Conservation (phyloP, 2,329 filamentous ascomycete species). For the Rutstroemia sp. region DNA sequence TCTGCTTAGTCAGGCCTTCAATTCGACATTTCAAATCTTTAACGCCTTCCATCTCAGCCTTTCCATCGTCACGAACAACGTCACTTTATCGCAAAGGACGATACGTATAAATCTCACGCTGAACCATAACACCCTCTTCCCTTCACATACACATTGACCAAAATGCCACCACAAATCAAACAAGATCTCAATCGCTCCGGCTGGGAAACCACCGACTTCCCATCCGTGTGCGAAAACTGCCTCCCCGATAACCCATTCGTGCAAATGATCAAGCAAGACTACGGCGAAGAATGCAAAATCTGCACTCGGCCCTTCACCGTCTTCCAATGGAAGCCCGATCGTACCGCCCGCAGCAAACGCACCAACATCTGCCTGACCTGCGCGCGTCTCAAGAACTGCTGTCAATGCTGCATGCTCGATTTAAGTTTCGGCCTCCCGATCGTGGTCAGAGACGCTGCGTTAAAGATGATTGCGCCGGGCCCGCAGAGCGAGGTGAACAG, state of each 20-base stretch:
- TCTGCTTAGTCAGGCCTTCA: neutral
- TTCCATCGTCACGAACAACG: neutral
- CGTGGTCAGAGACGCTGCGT: conserved; percentile 85
- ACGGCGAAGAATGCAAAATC: conserved; percentile 60
- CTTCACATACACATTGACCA: neutral
- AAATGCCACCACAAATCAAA: conserved; percentile 88
- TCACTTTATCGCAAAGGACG: neutral
- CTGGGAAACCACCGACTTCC: conserved; percentile 91
- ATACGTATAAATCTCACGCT: neutral
- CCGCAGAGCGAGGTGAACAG: conserved; percentile 89
- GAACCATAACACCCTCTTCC: neutral
- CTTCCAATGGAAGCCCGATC: conserved; percentile 90
- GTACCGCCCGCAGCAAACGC: conserved; percentile 83
- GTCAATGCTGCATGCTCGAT: conserved; percentile 98
- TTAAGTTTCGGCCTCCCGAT: conserved; percentile 92
- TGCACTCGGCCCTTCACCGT: conserved; percentile 95
- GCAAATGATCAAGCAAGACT: conserved; percentile 97
- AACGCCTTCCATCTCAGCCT: neutral
- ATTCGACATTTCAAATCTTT: neutral
- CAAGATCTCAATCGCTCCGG: conserved; percentile 91
- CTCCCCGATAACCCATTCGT: conserved; percentile 96
- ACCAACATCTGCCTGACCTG: conserved; percentile 96
- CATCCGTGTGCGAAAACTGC: conserved; percentile 84
- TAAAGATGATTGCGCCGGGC: conserved; percentile 96
- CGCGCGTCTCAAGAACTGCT: conserved; percentile 96